phyloP scores from a whole-genome alignment of 192 early-diverging fungal genomes.

The Rhizophagus sp. region DNA sequence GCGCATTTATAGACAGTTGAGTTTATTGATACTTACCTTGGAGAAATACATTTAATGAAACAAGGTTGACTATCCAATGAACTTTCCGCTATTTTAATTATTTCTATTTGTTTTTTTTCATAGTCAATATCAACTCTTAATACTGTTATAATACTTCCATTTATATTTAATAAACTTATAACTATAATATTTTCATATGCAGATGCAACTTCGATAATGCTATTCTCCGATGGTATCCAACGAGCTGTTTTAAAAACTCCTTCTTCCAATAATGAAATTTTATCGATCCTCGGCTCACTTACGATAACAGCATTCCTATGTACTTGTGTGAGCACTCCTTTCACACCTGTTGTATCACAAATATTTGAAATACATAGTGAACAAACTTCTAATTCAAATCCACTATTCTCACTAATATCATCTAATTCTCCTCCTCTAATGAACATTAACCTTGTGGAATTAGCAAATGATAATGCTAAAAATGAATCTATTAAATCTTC shows the following conservation, averaged over 20 bases:
- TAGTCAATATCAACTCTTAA: neutral
- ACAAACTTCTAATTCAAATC: conserved; percentile 9
- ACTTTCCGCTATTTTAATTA: neutral
- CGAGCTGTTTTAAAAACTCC: neutral
- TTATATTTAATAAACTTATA: neutral
- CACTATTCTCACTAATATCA: conserved; percentile 22
- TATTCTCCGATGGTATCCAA: conserved; percentile 6
- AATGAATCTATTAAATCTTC: conserved; percentile 3
- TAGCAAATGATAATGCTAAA: conserved; percentile 13
- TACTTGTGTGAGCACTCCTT: neutral
- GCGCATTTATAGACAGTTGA: too few species aligned
- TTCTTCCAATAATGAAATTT: neutral
- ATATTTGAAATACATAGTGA: conserved; percentile 15
- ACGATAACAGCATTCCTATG: conserved; percentile 7
- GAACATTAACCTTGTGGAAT: conserved; percentile 13
- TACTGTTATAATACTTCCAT: neutral
- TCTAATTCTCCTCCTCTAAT: neutral
- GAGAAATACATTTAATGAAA: neutral
- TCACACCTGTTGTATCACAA: neutral
- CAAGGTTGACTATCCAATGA: conserved; percentile 5
- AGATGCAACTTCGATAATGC: conserved; percentile 6
- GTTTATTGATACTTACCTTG: conserved; percentile 2
- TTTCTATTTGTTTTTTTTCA: neutral
- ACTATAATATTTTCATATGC: neutral
- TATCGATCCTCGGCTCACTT: neutral